A percentile compares a stretch with the other conserved stretches of the same genome.
These are phyloP conservation scores for Trifolium subterraneum DNA, from an alignment of 306 rosid genomes.

Conservation along the genomic window DNA sequence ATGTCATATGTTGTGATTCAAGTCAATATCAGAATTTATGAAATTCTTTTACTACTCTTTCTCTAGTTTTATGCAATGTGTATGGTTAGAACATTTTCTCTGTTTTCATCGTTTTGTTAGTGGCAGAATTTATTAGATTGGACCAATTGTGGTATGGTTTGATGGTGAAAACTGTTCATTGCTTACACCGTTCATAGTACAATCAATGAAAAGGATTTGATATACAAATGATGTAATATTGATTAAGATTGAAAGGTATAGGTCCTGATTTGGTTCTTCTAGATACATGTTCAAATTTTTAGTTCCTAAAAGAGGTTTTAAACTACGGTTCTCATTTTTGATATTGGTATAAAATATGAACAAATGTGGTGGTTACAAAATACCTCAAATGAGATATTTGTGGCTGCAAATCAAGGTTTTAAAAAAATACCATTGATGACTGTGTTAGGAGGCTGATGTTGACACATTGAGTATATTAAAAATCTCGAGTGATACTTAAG, in stretches of 20 bases:
- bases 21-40: conserved; percentile 37
- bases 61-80: conserved; percentile 11
- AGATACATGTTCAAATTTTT: conserved; percentile 6
- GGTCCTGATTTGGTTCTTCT: conserved; percentile 19
- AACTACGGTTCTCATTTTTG: background rate
- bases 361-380: background rate
- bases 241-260: conserved; percentile 24
- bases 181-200: conserved; percentile 17
- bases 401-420: background rate
- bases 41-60: background rate
- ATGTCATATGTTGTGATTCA: conserved; percentile 34
- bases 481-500: no score
- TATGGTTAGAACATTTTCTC: conserved; percentile 36
- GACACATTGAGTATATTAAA: no score
- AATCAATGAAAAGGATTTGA: conserved; percentile 36
- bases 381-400: background rate
- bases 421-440: no score
- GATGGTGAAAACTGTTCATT: conserved; percentile 30
- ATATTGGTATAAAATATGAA: background rate
- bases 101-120: conserved; percentile 7
- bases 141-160: conserved; percentile 10
- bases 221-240: background rate
- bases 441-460: no score
- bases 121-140: background rate
- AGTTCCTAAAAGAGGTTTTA: background rate